Conservation (phyloP, 345 rosid genomes). For the Rhodamnia rubescens region DNA sequence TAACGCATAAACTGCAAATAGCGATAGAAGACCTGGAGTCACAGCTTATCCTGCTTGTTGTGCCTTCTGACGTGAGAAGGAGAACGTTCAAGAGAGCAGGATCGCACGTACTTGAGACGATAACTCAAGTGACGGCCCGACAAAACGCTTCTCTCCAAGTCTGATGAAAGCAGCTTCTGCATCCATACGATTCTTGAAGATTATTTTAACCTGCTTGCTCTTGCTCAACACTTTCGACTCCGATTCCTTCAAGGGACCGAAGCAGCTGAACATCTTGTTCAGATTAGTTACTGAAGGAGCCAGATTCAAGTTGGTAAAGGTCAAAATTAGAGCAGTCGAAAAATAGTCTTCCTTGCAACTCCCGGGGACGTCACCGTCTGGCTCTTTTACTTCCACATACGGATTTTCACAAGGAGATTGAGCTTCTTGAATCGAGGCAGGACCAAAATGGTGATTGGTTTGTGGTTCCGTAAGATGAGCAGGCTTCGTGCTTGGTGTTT, state of each 20-base stretch:
- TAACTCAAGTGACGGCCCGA: slow-evolving; percentile 41
- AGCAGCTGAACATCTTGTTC: slow-evolving; percentile 43
- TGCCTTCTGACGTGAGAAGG: not conserved
- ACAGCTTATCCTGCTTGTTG: not conserved
- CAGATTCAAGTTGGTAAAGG: slow-evolving; percentile 30
- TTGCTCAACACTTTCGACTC: slow-evolving; percentile 39
- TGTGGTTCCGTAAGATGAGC: not conserved
- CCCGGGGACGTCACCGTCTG: slow-evolving; percentile 1
- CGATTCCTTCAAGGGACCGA: slow-evolving; percentile 29
- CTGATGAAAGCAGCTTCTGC: slow-evolving; percentile 60
- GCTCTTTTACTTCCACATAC: slow-evolving; percentile 8
- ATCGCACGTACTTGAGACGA: not conserved
- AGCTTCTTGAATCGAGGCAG: not conserved
- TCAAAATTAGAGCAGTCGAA: slow-evolving; percentile 44
- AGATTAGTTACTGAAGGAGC: slow-evolving; percentile 32
- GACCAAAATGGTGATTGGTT: not conserved
- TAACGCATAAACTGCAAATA: not conserved
- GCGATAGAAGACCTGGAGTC: not conserved
- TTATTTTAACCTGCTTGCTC: slow-evolving; percentile 41
- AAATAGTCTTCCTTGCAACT: slow-evolving; percentile 10
- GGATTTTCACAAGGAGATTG: not conserved
- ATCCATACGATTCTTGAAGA: slow-evolving; percentile 36
- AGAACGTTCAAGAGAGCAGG: not conserved
- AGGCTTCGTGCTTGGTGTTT: not conserved
- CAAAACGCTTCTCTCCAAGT: slow-evolving; percentile 45